Evolutionary conservation across 805 yeast genomes (phyloP), one percentile per base, ranked within the genome.

Genomic region (Saccharomycopsis javanensis): DNA sequence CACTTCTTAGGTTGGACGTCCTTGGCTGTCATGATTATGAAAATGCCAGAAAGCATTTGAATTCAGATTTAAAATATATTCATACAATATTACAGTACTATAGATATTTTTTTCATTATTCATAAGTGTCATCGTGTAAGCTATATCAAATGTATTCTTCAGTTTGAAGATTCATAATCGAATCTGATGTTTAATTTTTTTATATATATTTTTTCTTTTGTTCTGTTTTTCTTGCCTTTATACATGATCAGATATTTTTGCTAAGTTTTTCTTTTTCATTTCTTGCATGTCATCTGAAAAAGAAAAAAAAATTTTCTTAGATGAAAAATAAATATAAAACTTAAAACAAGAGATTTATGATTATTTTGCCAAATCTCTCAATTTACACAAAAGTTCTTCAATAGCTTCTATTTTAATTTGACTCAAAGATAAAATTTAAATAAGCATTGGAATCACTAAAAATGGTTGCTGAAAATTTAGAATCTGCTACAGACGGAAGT

Each of bases 1-100:
- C 92, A 88, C 67, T 94, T 94, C 71, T 75, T 88, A 46, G 99
- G 99, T 1, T 94, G 99, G 99, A 84, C 97, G 0, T 82, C 96
- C 1, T 71, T 89, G 59, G 86, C 87, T 11, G 80, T 87, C 4
- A 75, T 81, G 61, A 87, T 94, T 66, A 86, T 94, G 92, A 78
- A 79, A 56, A 85, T 87, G 94, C 92, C 94, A 1, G 83, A 79
- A 58, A 55, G 20, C 18, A 28, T 57, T 27, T 53, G 23, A 37
- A n/a, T 6, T 20, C 25, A n/a, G 18, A 28, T 50, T 20, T 33
- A 16, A 4, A 28, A n/a, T 28, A 50, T 18, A 31, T 28, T 16
- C 23, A 15, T n/a, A 18, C 11, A 18, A 13, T 15, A 11, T 27
- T 7, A 11, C 11, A 23, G n/a, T n/a, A n/a, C n/a, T n/a, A 37